Evolutionary conservation across 805 yeast species (phyloP).

Genomic region (Phaffomyces antillensis): DNA sequence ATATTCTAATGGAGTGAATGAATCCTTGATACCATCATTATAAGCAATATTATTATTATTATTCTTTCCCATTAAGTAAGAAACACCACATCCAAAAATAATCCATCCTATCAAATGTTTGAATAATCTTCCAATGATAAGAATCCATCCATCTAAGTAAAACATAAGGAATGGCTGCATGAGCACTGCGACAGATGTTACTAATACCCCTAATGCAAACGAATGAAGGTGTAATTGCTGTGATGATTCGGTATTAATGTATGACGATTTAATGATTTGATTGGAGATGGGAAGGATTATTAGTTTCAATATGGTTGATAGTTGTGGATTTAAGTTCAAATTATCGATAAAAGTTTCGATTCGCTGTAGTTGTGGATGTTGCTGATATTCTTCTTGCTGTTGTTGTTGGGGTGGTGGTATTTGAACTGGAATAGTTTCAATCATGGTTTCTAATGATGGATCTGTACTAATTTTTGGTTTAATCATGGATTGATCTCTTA

Average conservation of each 20-base stretch:
- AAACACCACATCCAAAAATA: conserved; percentile 12
- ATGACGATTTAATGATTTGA: conserved; percentile 13
- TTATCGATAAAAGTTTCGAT: conserved; percentile 11
- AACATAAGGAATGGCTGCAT: conserved; percentile 19
- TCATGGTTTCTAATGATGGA: no score
- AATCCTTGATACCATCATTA: conserved; percentile 8
- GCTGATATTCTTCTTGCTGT: neutral
- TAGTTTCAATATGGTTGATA: neutral
- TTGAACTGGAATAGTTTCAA: no score
- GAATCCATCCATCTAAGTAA: conserved; percentile 20
- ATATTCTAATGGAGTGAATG: conserved; percentile 10
- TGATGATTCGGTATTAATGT: conserved; percentile 15
- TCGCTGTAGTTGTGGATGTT: neutral
- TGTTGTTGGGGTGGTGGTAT: neutral
- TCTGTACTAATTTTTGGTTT: neutral
- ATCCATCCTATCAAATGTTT: conserved; percentile 15
- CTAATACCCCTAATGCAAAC: conserved; percentile 17
- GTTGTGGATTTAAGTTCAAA: conserved; percentile 6
- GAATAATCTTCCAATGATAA: conserved; percentile 13
- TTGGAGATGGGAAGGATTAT: neutral
- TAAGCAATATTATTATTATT: neutral
- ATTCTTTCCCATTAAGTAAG: conserved; percentile 11
- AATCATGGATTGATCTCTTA: neutral
- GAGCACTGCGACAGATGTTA: conserved; percentile 12
- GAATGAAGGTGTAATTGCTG: conserved; percentile 23